Evolutionary conservation across 2,329 filamentous ascomycete genomes (phyloP).

Genomic region (Penicillium oxalicum): DNA sequence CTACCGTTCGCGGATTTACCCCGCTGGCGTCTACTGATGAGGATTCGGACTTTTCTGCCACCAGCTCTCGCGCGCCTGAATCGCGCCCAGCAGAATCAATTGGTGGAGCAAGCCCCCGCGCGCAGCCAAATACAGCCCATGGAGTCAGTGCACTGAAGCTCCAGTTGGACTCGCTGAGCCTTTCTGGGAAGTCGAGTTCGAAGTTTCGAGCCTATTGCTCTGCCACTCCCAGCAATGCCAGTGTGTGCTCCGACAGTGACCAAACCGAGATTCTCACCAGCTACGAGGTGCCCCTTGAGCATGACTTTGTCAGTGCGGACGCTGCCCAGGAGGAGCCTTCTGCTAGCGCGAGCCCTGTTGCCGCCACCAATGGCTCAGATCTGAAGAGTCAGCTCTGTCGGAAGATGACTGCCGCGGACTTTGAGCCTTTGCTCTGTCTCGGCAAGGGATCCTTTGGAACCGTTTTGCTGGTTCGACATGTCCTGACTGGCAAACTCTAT

Average conservation of each 20-base stretch:
- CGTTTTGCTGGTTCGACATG: slow-evolving; percentile 87
- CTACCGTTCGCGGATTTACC: slow-evolving; percentile 42
- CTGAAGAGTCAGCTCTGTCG: slow-evolving; percentile 51
- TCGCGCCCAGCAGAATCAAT: slow-evolving; percentile 14
- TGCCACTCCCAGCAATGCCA: slow-evolving; percentile 50
- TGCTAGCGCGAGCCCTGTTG: slow-evolving; percentile 29
- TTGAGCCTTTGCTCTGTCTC: slow-evolving; percentile 82
- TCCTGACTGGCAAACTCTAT: slow-evolving; percentile 77
- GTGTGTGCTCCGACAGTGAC: slow-evolving; percentile 56
- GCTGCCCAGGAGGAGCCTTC: slow-evolving; percentile 30
- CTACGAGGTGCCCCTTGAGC: slow-evolving; percentile 77
- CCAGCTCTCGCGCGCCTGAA: slow-evolving; percentile 23
- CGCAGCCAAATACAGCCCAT: slow-evolving; percentile 50
- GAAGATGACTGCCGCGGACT: slow-evolving; percentile 90
- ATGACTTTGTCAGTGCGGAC: slow-evolving; percentile 72
- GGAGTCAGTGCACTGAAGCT: slow-evolving; percentile 78
- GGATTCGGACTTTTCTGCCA: slow-evolving; percentile 41
- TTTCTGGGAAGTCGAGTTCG: slow-evolving; percentile 56
- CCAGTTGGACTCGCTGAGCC: slow-evolving; percentile 71
- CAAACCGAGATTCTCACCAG: slow-evolving; percentile 67
- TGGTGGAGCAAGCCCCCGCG: slow-evolving; percentile 42
- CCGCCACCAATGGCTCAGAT: slow-evolving; percentile 46
- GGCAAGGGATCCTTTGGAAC: slow-evolving; percentile 96
- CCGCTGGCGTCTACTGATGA: slow-evolving; percentile 41
- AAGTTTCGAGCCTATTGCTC: slow-evolving; percentile 45